Percentiles rank a stretch among this genome's conserved stretches.
These are phyloP conservation scores for Daedalea quercina DNA, from an alignment of 768 basidiomycete genomes.

Conservation along the genomic window DNA sequence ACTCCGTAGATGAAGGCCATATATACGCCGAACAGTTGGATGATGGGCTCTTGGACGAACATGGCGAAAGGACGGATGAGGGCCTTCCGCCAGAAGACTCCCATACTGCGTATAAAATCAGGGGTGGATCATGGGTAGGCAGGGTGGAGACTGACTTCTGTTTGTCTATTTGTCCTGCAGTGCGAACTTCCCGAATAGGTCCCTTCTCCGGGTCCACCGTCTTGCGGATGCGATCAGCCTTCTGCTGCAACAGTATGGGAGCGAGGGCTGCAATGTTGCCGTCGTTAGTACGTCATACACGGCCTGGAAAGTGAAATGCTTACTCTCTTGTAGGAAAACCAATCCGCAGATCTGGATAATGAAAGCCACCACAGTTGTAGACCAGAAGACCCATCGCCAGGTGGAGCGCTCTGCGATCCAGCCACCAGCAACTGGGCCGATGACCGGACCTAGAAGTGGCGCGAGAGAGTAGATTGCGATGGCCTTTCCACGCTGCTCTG, in stretches of 20 bases:
- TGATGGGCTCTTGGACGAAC: conserved; percentile 54
- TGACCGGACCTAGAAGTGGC: conserved; percentile 57
- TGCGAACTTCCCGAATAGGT: conserved; percentile 31
- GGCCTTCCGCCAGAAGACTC: conserved; percentile 41
- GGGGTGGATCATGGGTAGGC: background rate
- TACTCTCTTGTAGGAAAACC: conserved; percentile 59
- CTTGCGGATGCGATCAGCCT: conserved; percentile 41
- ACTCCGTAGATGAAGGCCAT: conserved; percentile 66
- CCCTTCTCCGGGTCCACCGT: conserved; percentile 43
- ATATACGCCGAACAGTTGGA: conserved; percentile 61
- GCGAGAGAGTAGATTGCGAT: conserved; percentile 60
- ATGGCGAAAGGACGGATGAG: conserved; percentile 64
- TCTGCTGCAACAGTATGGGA: conserved; percentile 35
- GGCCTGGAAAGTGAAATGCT: conserved; percentile 11
- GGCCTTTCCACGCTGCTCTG: conserved; percentile 61
- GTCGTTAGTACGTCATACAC: background rate
- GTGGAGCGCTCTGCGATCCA: conserved; percentile 60
- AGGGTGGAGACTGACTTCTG: conserved; percentile 20
- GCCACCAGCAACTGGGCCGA: conserved; percentile 60
- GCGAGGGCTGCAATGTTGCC: conserved; percentile 18
- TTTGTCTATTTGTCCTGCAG: conserved; percentile 40
- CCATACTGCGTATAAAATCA: conserved; percentile 34
- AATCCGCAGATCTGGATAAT: conserved; percentile 49
- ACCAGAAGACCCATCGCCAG: conserved; percentile 82
- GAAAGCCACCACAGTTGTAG: conserved; percentile 53